These are phyloP conservation scores for Pseudonitzschia multiseries DNA, from an alignment of 108 stramenopile genomes.

Conservation along the genomic window DNA sequence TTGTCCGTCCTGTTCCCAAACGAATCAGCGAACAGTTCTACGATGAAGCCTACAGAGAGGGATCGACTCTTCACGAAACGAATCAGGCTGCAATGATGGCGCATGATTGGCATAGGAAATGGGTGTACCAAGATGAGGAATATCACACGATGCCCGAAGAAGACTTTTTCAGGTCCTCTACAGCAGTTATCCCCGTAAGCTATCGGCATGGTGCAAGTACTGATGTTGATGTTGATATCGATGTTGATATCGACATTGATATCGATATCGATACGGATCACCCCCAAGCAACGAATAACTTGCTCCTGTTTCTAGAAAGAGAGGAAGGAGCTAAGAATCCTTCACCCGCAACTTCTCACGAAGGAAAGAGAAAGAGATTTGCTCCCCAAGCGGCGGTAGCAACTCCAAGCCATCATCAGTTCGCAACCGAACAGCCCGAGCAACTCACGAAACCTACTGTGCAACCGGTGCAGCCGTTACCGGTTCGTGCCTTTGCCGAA, in stretches of 20 bases:
- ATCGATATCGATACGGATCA: background rate
- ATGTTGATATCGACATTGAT: background rate
- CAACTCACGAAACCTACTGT: background rate
- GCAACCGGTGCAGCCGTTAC: background rate
- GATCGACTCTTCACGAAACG: slow-evolving; percentile 23
- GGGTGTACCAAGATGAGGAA: slow-evolving; percentile 42
- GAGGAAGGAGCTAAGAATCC: slow-evolving; percentile 32
- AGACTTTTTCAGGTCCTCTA: slow-evolving; percentile 15
- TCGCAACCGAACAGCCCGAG: background rate
- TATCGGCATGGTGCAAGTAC: background rate
- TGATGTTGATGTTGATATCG: background rate
- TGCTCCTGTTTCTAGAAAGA: slow-evolving; percentile 1
- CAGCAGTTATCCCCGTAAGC: background rate
- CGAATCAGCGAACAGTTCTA: slow-evolving; percentile 37
- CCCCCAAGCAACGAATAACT: background rate
- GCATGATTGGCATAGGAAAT: slow-evolving; percentile 49
- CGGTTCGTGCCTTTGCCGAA: background rate
- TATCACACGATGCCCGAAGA: slow-evolving; percentile 31
- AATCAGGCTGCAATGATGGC: slow-evolving; percentile 33
- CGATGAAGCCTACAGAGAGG: slow-evolving; percentile 28
- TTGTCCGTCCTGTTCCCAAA: slow-evolving; percentile 34
- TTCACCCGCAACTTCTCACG: slow-evolving; percentile 1
- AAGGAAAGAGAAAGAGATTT: background rate
- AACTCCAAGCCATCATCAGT: background rate
- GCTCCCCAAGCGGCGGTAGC: background rate